Percentiles rank a stretch among this genome's conserved stretches.
Evolutionary conservation across 2,329 filamentous ascomycete species (phyloP).

Genomic region (Aschersonia sp.): DNA sequence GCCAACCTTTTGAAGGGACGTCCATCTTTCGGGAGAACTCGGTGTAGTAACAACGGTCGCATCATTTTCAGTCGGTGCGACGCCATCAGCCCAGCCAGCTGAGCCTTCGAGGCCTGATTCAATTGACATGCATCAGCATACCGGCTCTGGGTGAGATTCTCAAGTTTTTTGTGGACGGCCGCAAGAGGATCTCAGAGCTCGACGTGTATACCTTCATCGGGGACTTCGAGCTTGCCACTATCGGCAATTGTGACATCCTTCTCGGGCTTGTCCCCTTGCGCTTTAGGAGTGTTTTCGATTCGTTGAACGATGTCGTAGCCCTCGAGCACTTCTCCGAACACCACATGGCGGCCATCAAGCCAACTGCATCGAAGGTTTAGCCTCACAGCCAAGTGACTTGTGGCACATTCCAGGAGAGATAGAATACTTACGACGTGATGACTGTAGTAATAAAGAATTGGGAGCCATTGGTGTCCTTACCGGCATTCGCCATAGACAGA

Average conservation of each 20-base stretch:
- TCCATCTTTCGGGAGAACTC: constrained; percentile 10
- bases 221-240: constrained; percentile 72
- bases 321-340: constrained; percentile 81
- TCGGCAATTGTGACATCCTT: constrained; percentile 63
- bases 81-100: constrained; percentile 8
- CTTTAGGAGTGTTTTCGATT: constrained; percentile 60
- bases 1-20: constrained; percentile 32
- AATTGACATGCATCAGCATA: constrained; percentile 20
- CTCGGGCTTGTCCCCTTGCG: constrained; percentile 51
- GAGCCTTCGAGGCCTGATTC: constrained; percentile 14
- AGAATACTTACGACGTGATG: constrained; percentile 48
- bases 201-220: constrained; percentile 84
- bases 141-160: constrained; percentile 10
- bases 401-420: not conserved
- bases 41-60: not conserved
- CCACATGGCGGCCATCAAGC: constrained; percentile 74
- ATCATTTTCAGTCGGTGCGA: constrained; percentile 5
- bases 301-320: constrained; percentile 68
- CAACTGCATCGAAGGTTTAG: constrained; percentile 33
- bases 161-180: constrained; percentile 4
- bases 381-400: not conserved
- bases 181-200: constrained; percentile 50
- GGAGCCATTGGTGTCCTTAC: constrained; percentile 74
- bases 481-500: constrained; percentile 75
- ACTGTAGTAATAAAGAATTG: constrained; percentile 88